A percentile compares a stretch with the other conserved stretches of the same genome.
Conservation (phyloP, 768 basidiomycete genomes). For the Hygrocybe coccinea region DNA sequence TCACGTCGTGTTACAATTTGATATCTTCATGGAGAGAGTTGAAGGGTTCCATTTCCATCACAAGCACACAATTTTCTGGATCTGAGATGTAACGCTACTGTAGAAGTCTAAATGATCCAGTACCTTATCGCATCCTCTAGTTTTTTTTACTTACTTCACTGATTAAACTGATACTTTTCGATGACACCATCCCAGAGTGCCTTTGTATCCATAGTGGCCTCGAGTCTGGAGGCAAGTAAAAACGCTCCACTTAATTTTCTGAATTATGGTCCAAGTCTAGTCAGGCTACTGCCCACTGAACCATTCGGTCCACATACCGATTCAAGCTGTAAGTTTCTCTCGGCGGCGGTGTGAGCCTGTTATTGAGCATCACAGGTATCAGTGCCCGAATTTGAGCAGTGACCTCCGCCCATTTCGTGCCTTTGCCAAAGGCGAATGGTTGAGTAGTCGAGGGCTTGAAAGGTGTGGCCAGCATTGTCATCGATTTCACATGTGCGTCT, state of each 20-base stretch:
- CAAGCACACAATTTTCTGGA: too few relatives aligned
- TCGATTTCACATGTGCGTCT: constrained; percentile 77
- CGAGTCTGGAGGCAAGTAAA: constrained; percentile 69
- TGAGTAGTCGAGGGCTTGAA: constrained; percentile 63
- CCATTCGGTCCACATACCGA: constrained; percentile 42
- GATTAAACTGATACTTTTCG: constrained; percentile 34
- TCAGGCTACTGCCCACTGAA: background rate
- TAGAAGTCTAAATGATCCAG: too few relatives aligned
- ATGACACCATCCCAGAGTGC: constrained; percentile 71
- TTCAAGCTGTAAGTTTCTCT: constrained; percentile 94
- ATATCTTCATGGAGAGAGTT: constrained; percentile 80
- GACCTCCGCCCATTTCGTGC: constrained; percentile 60
- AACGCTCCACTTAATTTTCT: constrained; percentile 84
- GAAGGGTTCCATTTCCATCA: constrained; percentile 94
- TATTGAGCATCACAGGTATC: constrained; percentile 86
- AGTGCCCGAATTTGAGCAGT: constrained; percentile 70
- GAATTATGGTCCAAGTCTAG: background rate
- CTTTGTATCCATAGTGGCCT: constrained; percentile 68
- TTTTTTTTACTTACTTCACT: constrained; percentile 8
- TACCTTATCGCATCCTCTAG: constrained; percentile 1
- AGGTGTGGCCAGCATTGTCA: constrained; percentile 80
- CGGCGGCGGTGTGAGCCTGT: constrained; percentile 89
- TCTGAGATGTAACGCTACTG: too few relatives aligned
- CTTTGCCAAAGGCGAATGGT: constrained; percentile 75
- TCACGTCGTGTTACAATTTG: constrained; percentile 87